Evolutionary conservation across 169 alveolate species (phyloP), one percentile per base, ranked within the genome.

Genomic region (Pseudocohnilembus persalinus): DNA sequence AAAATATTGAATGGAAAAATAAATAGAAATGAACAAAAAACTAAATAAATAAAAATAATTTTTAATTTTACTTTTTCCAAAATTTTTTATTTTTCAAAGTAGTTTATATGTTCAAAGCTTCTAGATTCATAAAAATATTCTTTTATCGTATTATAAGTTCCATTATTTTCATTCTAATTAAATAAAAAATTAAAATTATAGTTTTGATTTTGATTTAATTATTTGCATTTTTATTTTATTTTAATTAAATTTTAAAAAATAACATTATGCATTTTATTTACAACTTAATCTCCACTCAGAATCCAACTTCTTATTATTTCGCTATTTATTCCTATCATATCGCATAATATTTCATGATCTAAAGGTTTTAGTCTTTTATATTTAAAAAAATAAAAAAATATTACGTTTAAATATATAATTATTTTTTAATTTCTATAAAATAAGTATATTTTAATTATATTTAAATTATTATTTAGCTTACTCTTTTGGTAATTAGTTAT

Each of bases 111-210:
- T 26, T 79, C 84, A 28, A 79, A 31, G 26, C 26, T 49, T 49
- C 29, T 35, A 27, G 34, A 74, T 63, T 79, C 49, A 64, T 79
- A 79, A 63, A 49, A 79, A 1, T 34, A 49, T 29, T 79, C 84
- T 63, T 79, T 29, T 28, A 63, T 49, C n/a, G n/a, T n/a, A n/a
- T n/a, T n/a, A n/a, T n/a, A n/a, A n/a, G n/a, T n/a, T n/a, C n/a
- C n/a, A n/a, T n/a, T n/a, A n/a, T n/a, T n/a, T n/a, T 29, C 76
- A 49, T 30, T 35, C 49, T 29, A 79, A 28, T 49, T 64, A 34
- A n/a, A n/a, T 34, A 49, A 35, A 29, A 49, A 29, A n/a, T 79
- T 29, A 49, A 79, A 29, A 11, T 79, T 79, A 29, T 79, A 49
- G 24, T 34, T 34, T n/a, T 26, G 0, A 79, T 64, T 4, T 79